Evolutionary conservation across 768 basidiomycete species (phyloP).

Genomic region (Pluteus cervinus): DNA sequence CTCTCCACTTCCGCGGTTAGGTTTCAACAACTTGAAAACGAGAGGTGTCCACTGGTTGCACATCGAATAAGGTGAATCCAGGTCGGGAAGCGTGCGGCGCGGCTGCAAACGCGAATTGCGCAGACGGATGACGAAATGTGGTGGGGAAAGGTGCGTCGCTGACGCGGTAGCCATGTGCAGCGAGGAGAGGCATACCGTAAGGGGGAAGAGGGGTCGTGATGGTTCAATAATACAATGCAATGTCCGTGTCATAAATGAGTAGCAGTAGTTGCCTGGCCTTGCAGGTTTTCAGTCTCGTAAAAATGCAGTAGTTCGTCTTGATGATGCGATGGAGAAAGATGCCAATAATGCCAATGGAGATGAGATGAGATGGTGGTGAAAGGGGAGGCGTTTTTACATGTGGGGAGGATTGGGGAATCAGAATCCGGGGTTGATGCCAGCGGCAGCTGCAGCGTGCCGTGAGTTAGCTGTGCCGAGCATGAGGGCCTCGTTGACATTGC

Average conservation of each 20-base stretch:
- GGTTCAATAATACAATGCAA: slow-evolving; percentile 37
- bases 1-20: slow-evolving; percentile 24
- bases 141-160: slow-evolving; percentile 23
- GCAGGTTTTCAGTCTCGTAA: slow-evolving; percentile 44
- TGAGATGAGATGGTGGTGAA: no score
- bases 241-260: slow-evolving; percentile 50
- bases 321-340: slow-evolving; percentile 10
- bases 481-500: slow-evolving; percentile 83
- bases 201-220: slow-evolving; percentile 31
- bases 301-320: slow-evolving; percentile 20
- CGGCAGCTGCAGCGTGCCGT: slow-evolving; percentile 46
- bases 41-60: no score
- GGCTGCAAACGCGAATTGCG: slow-evolving; percentile 45
- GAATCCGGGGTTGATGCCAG: slow-evolving; percentile 41
- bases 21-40: no score
- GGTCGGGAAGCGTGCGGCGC: slow-evolving; percentile 41
- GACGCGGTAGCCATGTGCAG: slow-evolving; percentile 31
- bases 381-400: no score
- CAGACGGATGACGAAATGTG: slow-evolving; percentile 19
- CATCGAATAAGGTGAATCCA: slow-evolving; percentile 15
- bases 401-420: slow-evolving; percentile 34
- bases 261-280: slow-evolving; percentile 48
- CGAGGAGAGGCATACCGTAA: slow-evolving; percentile 18
- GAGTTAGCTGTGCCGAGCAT: slow-evolving; percentile 79
- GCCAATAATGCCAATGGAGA: no score